Evolutionary conservation across 228 moss, liverwort and hornwort genomes (phyloP).

Genomic region (Sphagnum magellanicum): DNA sequence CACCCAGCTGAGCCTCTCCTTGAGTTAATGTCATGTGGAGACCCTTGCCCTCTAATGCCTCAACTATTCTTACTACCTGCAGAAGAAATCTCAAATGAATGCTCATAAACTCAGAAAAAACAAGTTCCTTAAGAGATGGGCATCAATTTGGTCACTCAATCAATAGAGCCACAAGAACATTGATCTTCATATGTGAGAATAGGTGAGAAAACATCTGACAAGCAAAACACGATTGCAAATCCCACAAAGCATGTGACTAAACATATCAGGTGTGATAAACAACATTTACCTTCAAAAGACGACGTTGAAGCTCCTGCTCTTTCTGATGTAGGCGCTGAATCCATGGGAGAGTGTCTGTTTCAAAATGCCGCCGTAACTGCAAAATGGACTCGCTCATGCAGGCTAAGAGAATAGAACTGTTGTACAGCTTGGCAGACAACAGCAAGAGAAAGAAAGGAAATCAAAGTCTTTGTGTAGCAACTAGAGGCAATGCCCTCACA

Average conservation of each 20-base stretch:
- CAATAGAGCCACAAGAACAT: not conserved
- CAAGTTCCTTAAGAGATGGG: not conserved
- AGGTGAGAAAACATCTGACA: not conserved
- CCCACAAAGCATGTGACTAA: no score
- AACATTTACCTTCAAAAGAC: slow-evolving; percentile 55
- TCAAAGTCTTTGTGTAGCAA: no score
- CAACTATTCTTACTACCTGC: slow-evolving; percentile 87
- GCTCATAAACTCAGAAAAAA: not conserved
- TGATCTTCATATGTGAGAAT: not conserved
- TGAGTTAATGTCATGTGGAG: slow-evolving; percentile 62
- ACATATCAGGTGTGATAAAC: no score
- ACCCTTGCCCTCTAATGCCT: slow-evolving; percentile 89
- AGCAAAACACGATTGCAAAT: no score
- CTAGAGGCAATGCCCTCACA: no score
- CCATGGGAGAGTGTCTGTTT: slow-evolving; percentile 92
- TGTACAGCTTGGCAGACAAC: no score
- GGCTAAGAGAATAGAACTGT: no score
- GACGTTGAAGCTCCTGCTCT: slow-evolving; percentile 89
- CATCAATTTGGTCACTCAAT: not conserved
- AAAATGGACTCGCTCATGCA: not conserved
- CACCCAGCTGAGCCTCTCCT: slow-evolving; percentile 76
- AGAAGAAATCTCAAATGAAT: not conserved
- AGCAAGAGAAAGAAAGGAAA: no score
- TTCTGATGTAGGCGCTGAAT: slow-evolving; percentile 84
- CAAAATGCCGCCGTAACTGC: slow-evolving; percentile 93